Percentiles rank a stretch among this genome's conserved stretches.
Conservation (phyloP, 2,329 filamentous ascomycete genomes). For the Arachnomyces sp. region DNA sequence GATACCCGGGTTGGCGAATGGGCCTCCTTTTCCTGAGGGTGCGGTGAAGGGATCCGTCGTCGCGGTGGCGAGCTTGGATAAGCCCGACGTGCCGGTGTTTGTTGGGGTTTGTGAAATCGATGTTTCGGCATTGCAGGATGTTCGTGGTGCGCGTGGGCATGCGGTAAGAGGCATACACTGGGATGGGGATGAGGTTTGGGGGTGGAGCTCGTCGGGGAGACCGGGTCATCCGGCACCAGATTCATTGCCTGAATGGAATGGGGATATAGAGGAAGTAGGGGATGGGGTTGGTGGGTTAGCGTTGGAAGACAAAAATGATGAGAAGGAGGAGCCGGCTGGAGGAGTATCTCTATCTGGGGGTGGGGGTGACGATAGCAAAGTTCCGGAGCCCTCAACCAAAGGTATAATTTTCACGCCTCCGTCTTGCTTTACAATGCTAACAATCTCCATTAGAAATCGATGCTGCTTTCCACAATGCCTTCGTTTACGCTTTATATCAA, state of each 20-base stretch:
- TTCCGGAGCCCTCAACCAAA: slow-evolving; percentile 50
- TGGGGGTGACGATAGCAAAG: slow-evolving; percentile 21
- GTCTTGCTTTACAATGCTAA: slow-evolving; percentile 8
- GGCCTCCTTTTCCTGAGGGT: slow-evolving; percentile 54
- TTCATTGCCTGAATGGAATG: slow-evolving; percentile 46
- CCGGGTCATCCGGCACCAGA: slow-evolving; percentile 48
- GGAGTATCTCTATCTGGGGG: slow-evolving; percentile 33
- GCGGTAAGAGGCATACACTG: slow-evolving; percentile 61
- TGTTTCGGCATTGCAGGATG: slow-evolving; percentile 46
- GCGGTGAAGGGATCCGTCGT: slow-evolving; percentile 56
- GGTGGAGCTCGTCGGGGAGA: slow-evolving; percentile 50
- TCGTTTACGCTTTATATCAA: slow-evolving; percentile 55
- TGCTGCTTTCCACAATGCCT: slow-evolving; percentile 56
- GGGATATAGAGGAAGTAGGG: slow-evolving; percentile 25
- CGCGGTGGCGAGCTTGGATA: slow-evolving; percentile 54
- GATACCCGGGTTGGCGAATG: slow-evolving; percentile 59
- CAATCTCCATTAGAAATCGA: slow-evolving; percentile 52
- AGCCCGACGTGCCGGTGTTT: slow-evolving; percentile 54
- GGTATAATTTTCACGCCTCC: slow-evolving; percentile 29
- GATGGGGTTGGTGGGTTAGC: slow-evolving; percentile 34
- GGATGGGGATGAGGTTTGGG: slow-evolving; percentile 63
- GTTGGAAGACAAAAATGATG: slow-evolving; percentile 37
- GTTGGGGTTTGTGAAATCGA: slow-evolving; percentile 61
- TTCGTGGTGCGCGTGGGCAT: slow-evolving; percentile 56
- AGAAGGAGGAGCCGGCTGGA: slow-evolving; percentile 35